Evolutionary conservation across 495 filamentous ascomycete species (phyloP), one percentile per base, ranked within the genome.

Genomic region (Lepraria neglecta): DNA sequence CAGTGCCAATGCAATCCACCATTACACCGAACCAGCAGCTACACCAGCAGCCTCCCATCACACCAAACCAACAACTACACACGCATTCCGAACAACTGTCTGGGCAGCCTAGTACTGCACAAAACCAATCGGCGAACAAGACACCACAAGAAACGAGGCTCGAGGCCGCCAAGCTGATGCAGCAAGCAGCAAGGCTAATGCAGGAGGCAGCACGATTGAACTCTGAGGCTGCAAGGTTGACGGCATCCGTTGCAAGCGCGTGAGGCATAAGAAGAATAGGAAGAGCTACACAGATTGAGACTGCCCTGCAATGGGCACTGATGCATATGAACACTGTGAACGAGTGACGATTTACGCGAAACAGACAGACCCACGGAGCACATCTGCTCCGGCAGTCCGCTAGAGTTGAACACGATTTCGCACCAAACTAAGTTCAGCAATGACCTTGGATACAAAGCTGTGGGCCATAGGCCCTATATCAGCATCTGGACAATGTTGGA

Each of bases 121-220:
- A 47, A 6, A 56, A 50, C 19, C 19, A 53, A 10, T 31, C 28
- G 42, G 21, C 42, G 7, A 19, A 60, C 1, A 64, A 47, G 53
- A 64, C 65, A 21, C 63, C 65, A 17, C 58, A 65, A 46, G 63
- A 69, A 35, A 57, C 47, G 6, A 60, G 61, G 45, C 35, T 60
- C 47, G 63, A 67, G 53, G 67, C 67, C 33, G 64, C 65, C 6
- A 63, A 48, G 43, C 35, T 69, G 33, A 67, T 69, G 65, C 65
- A 67, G 21, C 65, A 69, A 56, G 67, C 67, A 12, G 63, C 62
- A 38, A 52, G 61, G n/a, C 42, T 67, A n/a, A 67, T 65, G 60
- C 66, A 63, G 42, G 66, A 69, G 52, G 67, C 65, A 24, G 62
- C 65, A 24, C 61, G 50, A 27, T 31, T 69, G 47, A 67, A 69